A percentile compares a stretch with the other conserved stretches of the same genome.
Evolutionary conservation across 352 stramenopile species (phyloP).

Genomic region (Globisporangium nodosum): DNA sequence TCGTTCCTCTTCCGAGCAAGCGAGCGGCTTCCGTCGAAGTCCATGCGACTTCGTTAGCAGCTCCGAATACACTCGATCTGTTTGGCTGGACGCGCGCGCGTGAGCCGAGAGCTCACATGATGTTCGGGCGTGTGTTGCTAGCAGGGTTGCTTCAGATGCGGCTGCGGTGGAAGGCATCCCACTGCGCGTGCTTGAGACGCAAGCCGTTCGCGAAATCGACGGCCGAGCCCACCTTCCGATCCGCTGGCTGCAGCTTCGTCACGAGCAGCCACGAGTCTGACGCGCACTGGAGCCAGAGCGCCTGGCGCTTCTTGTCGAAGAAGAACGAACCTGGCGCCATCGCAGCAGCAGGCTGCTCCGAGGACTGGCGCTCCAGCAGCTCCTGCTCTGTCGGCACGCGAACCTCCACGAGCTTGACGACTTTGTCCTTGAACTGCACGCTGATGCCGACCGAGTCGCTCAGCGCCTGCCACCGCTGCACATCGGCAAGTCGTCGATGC

Average conservation of each 20-base stretch:
- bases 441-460: conserved; percentile 67
- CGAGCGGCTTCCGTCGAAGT: no score
- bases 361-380: conserved; percentile 5
- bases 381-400: conserved; percentile 39
- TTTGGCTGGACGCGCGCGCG: background rate
- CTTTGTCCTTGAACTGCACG: conserved; percentile 54
- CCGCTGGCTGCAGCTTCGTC: conserved; percentile 59
- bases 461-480: conserved; percentile 70
- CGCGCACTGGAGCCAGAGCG: conserved; percentile 63
- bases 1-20: no score
- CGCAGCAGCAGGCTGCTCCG: background rate
- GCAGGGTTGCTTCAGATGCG: background rate
- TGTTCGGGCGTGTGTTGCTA: no score
- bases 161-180: conserved; percentile 31
- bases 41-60: no score
- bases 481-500: background rate
- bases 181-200: conserved; percentile 58
- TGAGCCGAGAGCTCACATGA: no score
- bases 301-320: conserved; percentile 69
- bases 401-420: conserved; percentile 68
- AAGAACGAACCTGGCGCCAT: conserved; percentile 42
- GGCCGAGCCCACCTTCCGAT: conserved; percentile 52
- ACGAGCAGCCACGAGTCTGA: conserved; percentile 58
- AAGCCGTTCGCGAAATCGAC: conserved; percentile 82
- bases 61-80: conserved; percentile 1